A percentile compares a stretch with the other conserved stretches of the same genome.
Conservation (phyloP, 1,284 basidiomycete species). For the Sanguinoderma infundibulare region DNA sequence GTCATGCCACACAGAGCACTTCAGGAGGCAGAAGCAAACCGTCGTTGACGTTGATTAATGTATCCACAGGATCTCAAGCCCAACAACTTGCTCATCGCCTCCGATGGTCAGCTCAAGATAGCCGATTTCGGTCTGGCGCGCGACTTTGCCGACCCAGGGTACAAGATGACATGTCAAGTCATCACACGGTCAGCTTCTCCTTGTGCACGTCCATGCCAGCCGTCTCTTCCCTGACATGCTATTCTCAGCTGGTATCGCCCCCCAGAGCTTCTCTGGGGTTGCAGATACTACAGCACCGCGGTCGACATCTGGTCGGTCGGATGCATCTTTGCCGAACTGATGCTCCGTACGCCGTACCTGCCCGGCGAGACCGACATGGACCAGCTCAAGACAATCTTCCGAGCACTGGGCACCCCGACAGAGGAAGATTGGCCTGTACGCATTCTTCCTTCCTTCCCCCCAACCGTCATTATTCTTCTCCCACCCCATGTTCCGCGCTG, state of each 20-base stretch:
- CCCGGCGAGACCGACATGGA: constrained; percentile 96
- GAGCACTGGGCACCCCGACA: constrained; percentile 93
- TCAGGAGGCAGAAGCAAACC: neutral
- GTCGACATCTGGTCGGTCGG: constrained; percentile 97
- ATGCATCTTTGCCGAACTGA: constrained; percentile 95
- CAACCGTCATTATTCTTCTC: neutral
- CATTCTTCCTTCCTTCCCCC: neutral
- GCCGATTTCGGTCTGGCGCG: constrained; percentile 99
- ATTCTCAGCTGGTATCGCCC: constrained; percentile 91
- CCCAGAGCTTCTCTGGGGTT: constrained; percentile 90
- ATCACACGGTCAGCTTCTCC: constrained; percentile 80
- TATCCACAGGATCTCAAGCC: constrained; percentile 91
- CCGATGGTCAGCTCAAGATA: constrained; percentile 92
- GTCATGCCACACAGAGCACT: neutral
- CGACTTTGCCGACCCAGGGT: constrained; percentile 92
- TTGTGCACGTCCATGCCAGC: neutral
- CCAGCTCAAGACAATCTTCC: constrained; percentile 93
- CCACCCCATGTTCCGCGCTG: neutral
- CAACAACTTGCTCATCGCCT: constrained; percentile 95
- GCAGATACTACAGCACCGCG: constrained; percentile 85
- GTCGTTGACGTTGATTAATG: neutral
- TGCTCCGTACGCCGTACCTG: constrained; percentile 93
- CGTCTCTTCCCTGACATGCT: neutral
- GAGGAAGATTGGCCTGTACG: constrained; percentile 96
- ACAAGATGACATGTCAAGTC: constrained; percentile 98